Evolutionary conservation across 176 grass and related monocot genomes (phyloP).

Genomic region (Metroxylon sagu): DNA sequence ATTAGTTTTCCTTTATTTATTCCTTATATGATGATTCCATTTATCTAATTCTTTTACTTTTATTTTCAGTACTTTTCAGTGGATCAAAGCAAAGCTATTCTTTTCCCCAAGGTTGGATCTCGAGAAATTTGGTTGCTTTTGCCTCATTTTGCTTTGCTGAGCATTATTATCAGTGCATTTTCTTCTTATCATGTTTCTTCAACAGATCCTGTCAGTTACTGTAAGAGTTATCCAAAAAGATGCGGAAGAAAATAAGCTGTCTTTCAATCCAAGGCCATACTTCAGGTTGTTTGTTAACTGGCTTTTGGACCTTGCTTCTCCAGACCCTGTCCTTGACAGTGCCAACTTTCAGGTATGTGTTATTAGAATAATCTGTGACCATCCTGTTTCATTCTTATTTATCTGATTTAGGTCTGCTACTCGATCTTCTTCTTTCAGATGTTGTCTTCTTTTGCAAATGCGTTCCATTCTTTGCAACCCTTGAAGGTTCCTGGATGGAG

Average conservation of each 20-base stretch:
- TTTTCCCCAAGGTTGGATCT: constrained; percentile 63
- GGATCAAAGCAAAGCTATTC: constrained; percentile 64
- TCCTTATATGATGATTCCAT: neutral
- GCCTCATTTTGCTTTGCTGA: neutral
- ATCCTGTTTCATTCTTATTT: constrained; percentile 3
- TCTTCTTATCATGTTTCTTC: constrained; percentile 23
- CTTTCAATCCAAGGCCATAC: constrained; percentile 77
- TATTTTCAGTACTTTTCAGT: constrained; percentile 42
- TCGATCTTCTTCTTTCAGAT: constrained; percentile 19
- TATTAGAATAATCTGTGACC: neutral
- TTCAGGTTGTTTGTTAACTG: constrained; percentile 88
- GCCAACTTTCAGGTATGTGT: constrained; percentile 69
- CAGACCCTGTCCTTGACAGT: constrained; percentile 52
- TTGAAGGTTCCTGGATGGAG: constrained; percentile 43
- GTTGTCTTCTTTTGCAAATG: constrained; percentile 45
- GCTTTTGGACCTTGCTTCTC: constrained; percentile 65
- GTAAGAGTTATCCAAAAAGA: constrained; percentile 69
- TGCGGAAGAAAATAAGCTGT: constrained; percentile 84
- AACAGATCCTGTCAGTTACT: constrained; percentile 64
- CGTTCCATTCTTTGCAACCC: constrained; percentile 38
- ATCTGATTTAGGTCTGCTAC: neutral
- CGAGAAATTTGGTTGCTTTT: neutral
- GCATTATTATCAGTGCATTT: no score
- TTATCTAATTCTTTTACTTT: constrained; percentile 17
- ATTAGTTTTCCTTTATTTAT: neutral